Evolutionary conservation across 495 filamentous ascomycete species (phyloP).

Genomic region (Tuber indicum): DNA sequence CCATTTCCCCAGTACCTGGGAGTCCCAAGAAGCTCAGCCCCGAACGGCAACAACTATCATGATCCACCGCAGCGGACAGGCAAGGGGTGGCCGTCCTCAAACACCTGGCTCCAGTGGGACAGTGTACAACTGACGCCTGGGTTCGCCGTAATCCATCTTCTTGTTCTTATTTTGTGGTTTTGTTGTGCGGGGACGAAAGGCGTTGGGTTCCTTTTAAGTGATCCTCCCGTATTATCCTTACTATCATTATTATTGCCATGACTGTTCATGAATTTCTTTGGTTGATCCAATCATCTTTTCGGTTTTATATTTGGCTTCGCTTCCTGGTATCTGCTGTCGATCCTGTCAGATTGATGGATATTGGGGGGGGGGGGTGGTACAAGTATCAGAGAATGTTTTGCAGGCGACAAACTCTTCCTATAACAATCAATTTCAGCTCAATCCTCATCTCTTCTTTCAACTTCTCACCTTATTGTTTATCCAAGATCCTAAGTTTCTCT

Average conservation of each 20-base stretch:
- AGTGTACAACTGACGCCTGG: neutral
- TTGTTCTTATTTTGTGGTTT: neutral
- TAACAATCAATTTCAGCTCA: neutral
- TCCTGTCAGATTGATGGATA: neutral
- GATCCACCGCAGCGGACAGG: conserved; percentile 1
- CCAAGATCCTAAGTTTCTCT: neutral
- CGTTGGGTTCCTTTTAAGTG: neutral
- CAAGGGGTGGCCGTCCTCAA: neutral
- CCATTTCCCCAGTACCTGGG: conserved; percentile 9
- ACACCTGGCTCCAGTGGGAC: neutral
- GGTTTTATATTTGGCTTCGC: neutral
- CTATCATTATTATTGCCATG: neutral
- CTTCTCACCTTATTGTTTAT: neutral
- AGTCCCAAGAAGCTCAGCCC: neutral
- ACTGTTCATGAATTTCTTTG: neutral
- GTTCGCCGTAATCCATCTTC: neutral
- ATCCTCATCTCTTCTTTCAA: neutral
- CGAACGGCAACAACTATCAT: conserved; percentile 3
- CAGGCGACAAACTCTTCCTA: conserved; percentile 2
- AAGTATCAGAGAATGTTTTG: neutral
- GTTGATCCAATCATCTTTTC: neutral
- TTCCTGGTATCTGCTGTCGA: neutral
- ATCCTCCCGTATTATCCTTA: neutral
- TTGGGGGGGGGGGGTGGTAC: neutral
- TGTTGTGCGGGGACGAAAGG: neutral